These are phyloP conservation scores for Amoeboaphelidium occidentale DNA, from an alignment of 371 early-diverging fungal species.

Conservation along the genomic window DNA sequence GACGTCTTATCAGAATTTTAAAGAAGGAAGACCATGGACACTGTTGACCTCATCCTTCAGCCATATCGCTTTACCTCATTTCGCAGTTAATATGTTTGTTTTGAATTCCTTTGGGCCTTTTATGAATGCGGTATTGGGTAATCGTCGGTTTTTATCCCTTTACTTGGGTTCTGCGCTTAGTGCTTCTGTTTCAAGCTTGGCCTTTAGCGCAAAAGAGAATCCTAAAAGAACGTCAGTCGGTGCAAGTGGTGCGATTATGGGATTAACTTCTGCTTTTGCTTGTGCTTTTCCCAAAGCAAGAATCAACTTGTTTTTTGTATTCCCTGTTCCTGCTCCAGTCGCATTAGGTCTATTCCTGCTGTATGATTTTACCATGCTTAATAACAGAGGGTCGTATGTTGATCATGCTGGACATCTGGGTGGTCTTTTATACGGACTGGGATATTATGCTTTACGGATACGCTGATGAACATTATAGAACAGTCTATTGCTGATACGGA, in stretches of 20 bases:
- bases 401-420: constrained; percentile 30
- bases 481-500: too few relatives aligned
- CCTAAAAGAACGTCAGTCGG: constrained; percentile 10
- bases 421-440: constrained; percentile 21
- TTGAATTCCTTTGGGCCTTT: constrained; percentile 18
- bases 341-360: constrained; percentile 20
- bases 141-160: too few relatives aligned
- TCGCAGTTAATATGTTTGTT: constrained; percentile 25
- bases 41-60: too few relatives aligned
- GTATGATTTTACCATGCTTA: constrained; percentile 18
- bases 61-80: too few relatives aligned
- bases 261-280: constrained; percentile 19
- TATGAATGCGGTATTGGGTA: constrained; percentile 5
- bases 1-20: too few relatives aligned
- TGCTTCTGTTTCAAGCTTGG: too few relatives aligned
- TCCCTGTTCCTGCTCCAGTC: constrained; percentile 22
- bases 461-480: too few relatives aligned
- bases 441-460: too few relatives aligned
- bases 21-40: too few relatives aligned
- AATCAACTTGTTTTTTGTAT: constrained; percentile 17
- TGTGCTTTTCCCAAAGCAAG: constrained; percentile 15
- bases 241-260: constrained; percentile 19
- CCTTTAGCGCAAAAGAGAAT: neutral
- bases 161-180: too few relatives aligned
- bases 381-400: constrained; percentile 6